Base-by-base conservation (phyloP, 345 rosid genomes). In the Odontarrhena argentea region DNA sequence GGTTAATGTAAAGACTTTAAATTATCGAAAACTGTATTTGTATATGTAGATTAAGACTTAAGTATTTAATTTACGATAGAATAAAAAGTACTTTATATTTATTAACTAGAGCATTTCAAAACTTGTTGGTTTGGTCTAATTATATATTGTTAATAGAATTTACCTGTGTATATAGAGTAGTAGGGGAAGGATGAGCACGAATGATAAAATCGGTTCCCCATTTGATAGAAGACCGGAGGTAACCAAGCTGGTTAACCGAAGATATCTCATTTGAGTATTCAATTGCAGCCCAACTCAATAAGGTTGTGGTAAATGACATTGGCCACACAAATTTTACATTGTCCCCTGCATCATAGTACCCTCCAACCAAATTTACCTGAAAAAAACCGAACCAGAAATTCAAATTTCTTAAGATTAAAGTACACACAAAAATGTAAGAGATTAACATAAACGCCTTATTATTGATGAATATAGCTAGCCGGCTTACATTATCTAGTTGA, bases 261-360 rank as follows among this genome's bases (percentile, higher is more conserved):
- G 91, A 76, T 35, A 88, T 81, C 71, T 81, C 82, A 13, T 37
- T 66, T 44, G 4, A 65, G 73, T 74, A 85, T 76, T 91, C 96
- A 32, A 74, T 43, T 12, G 92, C 97, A 5, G 88, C 78, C 98
- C 95, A 92, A 68, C 95, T 83, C 81, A 92, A 73, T 55, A 92
- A 76, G 49, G 78, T 84, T 38, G 80, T 67, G 3, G 84, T 69
- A 58, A 75, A 87, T 44, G 98, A 77, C 96, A 89, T 83, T 7
- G 98, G 90, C 92, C 94, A 89, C 35, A 75, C 82, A 60, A 92
- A 92, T 79, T 89, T 92, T 7, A 92, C 83, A 60, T 87, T 92
- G 68, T 89, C 98, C 2, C 98, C 98, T 1, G 91, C 98, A 48
- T 89, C 98, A 57, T 89, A 87, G 77, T 85, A 92, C 6, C 98